phyloP scores from a whole-genome alignment of 768 basidiomycete species.

The Fistulinella prunicolor region DNA sequence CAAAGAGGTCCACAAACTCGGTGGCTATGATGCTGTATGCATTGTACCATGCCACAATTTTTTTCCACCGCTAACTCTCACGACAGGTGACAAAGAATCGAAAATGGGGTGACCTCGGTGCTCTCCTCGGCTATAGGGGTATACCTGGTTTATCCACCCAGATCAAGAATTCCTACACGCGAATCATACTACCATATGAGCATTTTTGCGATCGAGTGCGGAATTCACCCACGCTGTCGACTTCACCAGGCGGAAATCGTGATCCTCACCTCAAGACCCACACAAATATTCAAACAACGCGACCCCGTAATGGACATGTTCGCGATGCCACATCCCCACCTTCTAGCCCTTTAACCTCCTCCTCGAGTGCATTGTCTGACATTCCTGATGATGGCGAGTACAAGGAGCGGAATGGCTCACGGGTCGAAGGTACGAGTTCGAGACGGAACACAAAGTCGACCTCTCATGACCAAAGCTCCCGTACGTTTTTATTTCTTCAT shows the following conservation, averaged over 20 bases:
- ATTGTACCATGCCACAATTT: constrained; percentile 10
- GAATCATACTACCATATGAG: constrained; percentile 95
- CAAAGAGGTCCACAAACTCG: constrained; percentile 86
- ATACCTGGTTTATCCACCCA: constrained; percentile 82
- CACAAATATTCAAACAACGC: constrained; percentile 42
- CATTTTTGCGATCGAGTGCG: constrained; percentile 78
- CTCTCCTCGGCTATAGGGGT: constrained; percentile 77
- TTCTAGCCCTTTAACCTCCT: constrained; percentile 71
- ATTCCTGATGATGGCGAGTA: constrained; percentile 73
- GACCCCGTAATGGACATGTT: constrained; percentile 38
- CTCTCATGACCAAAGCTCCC: constrained; percentile 47
- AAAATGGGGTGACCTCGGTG: constrained; percentile 87
- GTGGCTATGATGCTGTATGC: constrained; percentile 83
- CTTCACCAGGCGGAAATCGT: constrained; percentile 37
- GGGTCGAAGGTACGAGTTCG: constrained; percentile 38
- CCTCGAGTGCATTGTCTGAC: constrained; percentile 77
- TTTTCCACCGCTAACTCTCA: constrained; percentile 26
- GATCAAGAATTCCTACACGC: constrained; percentile 85
- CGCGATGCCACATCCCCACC: constrained; percentile 57
- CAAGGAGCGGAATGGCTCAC: constrained; percentile 49
- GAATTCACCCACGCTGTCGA: constrained; percentile 52
- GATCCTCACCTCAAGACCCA: constrained; percentile 56
- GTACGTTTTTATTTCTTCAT: constrained; percentile 28
- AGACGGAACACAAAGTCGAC: constrained; percentile 52
- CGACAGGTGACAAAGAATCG: constrained; percentile 75